These are phyloP conservation scores for Brachypodium distachyon DNA, from an alignment of 202 grass and related monocot genomes.

Conservation along the genomic window DNA sequence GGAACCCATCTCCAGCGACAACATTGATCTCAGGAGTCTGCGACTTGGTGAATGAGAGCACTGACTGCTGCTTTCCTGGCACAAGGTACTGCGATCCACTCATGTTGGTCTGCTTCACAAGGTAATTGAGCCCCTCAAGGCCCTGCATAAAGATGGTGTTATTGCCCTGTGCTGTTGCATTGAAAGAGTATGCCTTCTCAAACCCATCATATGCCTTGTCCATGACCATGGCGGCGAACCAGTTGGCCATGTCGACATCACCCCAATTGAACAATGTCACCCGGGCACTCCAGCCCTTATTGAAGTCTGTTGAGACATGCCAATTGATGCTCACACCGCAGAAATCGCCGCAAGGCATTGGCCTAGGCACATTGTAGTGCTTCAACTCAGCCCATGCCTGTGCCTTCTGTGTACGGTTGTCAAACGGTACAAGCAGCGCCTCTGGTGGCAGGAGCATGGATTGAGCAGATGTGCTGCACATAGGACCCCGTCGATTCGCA, in stretches of 20 bases:
- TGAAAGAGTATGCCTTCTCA: constrained; percentile 84
- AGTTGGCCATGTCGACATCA: constrained; percentile 50
- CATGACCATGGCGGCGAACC: constrained; percentile 83
- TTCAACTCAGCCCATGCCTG: constrained; percentile 71
- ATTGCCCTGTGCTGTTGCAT: constrained; percentile 39
- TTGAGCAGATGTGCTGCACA: constrained; percentile 63
- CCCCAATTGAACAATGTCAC: constrained; percentile 94
- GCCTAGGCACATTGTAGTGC: constrained; percentile 65
- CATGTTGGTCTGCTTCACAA: constrained; percentile 72
- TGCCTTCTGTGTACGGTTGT: constrained; percentile 69
- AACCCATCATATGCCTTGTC: constrained; percentile 71
- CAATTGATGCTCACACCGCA: constrained; percentile 96
- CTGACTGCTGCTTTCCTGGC: constrained; percentile 88
- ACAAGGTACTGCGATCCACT: constrained; percentile 57
- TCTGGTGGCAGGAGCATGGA: constrained; percentile 72
- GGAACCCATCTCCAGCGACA: constrained; percentile 62
- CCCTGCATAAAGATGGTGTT: constrained; percentile 96
- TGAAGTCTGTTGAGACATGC: constrained; percentile 69
- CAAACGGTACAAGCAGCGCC: constrained; percentile 72
- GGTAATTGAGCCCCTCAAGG: constrained; percentile 52
- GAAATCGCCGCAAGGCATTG: constrained; percentile 67
- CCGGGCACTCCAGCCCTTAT: constrained; percentile 77
- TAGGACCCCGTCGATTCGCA: constrained; percentile 35
- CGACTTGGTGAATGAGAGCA: constrained; percentile 89
- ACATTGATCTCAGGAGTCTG: constrained; percentile 54